These are phyloP conservation scores for Aureobasidium sp. DNA, from an alignment of 2,329 filamentous ascomycete genomes.

Conservation along the genomic window DNA sequence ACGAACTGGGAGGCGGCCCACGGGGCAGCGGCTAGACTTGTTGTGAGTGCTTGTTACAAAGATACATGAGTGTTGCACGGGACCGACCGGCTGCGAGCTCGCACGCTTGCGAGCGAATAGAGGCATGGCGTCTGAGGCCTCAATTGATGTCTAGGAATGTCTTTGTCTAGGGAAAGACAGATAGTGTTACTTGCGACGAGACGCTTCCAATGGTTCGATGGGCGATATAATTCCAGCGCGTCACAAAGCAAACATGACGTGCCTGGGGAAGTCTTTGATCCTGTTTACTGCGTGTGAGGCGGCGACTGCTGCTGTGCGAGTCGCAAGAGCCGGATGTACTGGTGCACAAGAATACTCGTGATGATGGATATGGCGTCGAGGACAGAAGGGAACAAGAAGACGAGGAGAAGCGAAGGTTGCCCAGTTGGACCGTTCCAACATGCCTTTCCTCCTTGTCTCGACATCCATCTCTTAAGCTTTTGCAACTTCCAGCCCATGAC, in stretches of 20 bases:
- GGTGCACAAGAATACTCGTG: background rate
- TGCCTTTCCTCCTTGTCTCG: conserved; percentile 3
- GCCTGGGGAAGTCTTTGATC: conserved; percentile 3
- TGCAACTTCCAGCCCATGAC: conserved; percentile 1
- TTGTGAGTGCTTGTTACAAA: background rate
- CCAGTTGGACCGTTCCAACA: conserved; percentile 1
- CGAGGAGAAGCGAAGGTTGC: background rate
- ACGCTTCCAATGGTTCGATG: background rate
- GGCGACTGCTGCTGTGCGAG: background rate
- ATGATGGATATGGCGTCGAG: background rate
- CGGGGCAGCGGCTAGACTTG: background rate
- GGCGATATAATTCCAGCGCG: background rate
- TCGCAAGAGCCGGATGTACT: background rate
- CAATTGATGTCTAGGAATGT: conserved; percentile 4
- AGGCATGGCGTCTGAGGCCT: conserved; percentile 19
- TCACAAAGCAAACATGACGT: conserved; percentile 13
- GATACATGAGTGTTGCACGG: background rate
- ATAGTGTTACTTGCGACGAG: background rate
- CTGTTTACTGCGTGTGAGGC: background rate
- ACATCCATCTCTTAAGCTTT: conserved; percentile 7
- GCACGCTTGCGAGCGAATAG: conserved; percentile 25
- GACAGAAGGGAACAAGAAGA: background rate
- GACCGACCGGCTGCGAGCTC: conserved; percentile 28
- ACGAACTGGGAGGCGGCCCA: conserved; percentile 56
- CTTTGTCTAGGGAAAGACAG: conserved; percentile 14